A percentile compares a stretch with the other conserved stretches of the same genome.
Evolutionary conservation across 78 protist genomes (phyloP).

Genomic region (Tieghemostelium lacteum): DNA sequence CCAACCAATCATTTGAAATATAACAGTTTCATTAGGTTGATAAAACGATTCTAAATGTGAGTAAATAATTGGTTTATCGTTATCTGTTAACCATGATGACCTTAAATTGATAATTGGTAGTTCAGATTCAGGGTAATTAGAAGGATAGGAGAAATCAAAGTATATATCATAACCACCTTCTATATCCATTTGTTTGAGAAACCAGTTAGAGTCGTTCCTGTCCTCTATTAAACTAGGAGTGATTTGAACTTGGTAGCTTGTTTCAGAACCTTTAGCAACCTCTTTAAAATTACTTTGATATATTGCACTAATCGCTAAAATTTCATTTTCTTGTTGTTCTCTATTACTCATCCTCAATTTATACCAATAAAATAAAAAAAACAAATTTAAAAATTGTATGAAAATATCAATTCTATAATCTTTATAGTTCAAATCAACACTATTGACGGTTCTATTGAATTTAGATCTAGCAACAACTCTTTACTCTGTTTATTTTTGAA

Average conservation of each 20-base stretch:
- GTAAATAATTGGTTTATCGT: neutral
- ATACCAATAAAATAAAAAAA: too few species aligned
- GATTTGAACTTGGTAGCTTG: constrained; percentile 2
- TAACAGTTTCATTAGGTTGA: constrained; percentile 13
- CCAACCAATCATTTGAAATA: constrained; percentile 48
- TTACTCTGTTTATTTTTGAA: too few species aligned
- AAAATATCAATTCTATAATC: too few species aligned
- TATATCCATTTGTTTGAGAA: neutral
- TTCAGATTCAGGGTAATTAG: constrained; percentile 21
- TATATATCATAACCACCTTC: constrained; percentile 23
- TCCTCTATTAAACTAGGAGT: neutral
- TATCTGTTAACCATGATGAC: constrained; percentile 1
- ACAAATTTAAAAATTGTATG: too few species aligned
- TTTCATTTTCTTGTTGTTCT: constrained; percentile 52
- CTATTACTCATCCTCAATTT: neutral
- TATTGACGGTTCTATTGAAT: too few species aligned
- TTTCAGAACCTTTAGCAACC: neutral
- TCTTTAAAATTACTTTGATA: constrained; percentile 5
- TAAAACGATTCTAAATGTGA: neutral
- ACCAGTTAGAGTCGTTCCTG: neutral
- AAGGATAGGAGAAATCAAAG: constrained; percentile 16
- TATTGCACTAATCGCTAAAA: constrained; percentile 40
- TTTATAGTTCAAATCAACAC: too few species aligned
- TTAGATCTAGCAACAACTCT: too few species aligned
- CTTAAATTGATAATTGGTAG: constrained; percentile 28